Percentiles rank a stretch among this genome's conserved stretches.
Conservation (phyloP, 345 rosid species). For the Eucalyptus virginea region DNA sequence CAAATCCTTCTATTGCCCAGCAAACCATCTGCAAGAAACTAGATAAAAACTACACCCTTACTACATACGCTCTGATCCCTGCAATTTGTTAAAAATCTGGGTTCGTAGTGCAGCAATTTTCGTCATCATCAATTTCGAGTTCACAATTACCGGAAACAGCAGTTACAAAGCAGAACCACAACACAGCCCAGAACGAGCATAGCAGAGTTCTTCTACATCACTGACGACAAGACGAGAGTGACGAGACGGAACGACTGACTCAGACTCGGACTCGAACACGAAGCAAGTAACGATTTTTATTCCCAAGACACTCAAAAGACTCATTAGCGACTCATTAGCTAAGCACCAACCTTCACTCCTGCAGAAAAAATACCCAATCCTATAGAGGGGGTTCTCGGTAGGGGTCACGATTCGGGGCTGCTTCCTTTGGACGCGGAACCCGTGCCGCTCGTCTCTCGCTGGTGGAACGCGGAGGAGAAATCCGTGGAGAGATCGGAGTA, state of each 20-base stretch:
- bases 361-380: not conserved
- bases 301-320: not conserved
- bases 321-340: not conserved
- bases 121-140: not conserved
- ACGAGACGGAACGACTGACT: not conserved
- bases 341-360: not conserved
- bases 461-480: slow-evolving; percentile 34
- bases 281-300: not conserved
- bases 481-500: slow-evolving; percentile 57
- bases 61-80: not conserved
- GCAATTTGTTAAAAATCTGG: not conserved
- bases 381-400: not conserved
- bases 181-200: not conserved
- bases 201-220: not conserved
- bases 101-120: not conserved
- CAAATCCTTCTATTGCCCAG: not conserved
- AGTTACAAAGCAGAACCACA: not conserved
- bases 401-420: not conserved
- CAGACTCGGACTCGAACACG: not conserved
- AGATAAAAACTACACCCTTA: not conserved
- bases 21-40: not conserved
- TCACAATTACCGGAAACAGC: not conserved
- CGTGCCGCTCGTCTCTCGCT: slow-evolving; percentile 6
- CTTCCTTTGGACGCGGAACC: not conserved
- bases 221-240: not conserved